Evolutionary conservation across 352 stramenopile species (phyloP), one percentile per base, ranked within the genome.

Genomic region (Globisporangium acanthophoron): DNA sequence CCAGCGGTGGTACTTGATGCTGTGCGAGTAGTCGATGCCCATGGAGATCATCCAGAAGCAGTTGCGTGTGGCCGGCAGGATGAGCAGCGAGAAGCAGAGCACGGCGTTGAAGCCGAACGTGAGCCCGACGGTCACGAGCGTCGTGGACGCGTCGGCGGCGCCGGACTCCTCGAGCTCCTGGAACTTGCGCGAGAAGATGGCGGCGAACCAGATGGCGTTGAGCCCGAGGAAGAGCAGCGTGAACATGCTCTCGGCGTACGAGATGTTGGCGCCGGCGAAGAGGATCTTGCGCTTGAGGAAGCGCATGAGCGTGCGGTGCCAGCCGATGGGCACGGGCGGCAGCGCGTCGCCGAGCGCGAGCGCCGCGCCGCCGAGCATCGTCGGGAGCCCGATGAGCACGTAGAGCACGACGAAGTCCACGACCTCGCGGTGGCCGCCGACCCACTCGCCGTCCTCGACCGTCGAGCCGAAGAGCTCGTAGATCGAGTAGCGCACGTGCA

Each of bases 1-100:
- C 82, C 79, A 92, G 46, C 86, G 84, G 68, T 96, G 86, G 68
- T 93, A 94, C 72, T 92, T 92, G 69, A 96, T 90, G 24, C 66
- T 67, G 59, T 92, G 80, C 46, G 85, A 89, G 76, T 94, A 96
- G 70, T 92, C 81, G 49, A 95, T 84, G 18, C 84, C 83, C 59
- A 91, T 80, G 5, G 80, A 75, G 46, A 92, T 62, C 76, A 94
- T 88, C 85, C 85, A 94, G 61, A 92, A 92, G 56, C 74, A 90
- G 58, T 88, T 85, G 33, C 80, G 73, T 27, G 80, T 86, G 6
- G 78, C 80, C 3, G 80, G 80, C 21, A 90, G 70, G 53, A 86
- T 62, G 41, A 88, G 59, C 40, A 88, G 56, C 54, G 78, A 79
- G 58, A 88, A 88, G 56, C 78, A 81, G 18, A 88, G 65, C 58